Evolutionary conservation across 2,329 filamentous ascomycete species (phyloP), one percentile per base, ranked within the genome.

Genomic region (Microcyclosporella mali): DNA sequence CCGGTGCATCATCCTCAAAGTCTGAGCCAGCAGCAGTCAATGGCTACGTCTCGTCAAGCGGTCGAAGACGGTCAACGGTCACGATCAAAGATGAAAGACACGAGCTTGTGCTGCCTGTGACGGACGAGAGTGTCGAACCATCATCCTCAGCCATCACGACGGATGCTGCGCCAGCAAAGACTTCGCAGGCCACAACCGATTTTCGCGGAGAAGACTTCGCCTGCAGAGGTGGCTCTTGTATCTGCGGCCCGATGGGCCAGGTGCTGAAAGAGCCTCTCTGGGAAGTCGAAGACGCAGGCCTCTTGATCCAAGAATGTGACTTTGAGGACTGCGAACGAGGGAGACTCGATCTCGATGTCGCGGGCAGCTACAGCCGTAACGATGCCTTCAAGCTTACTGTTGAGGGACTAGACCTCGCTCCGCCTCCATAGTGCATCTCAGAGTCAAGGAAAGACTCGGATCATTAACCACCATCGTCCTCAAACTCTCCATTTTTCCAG

Each of bases 321-420:
- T 83, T 95, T 57, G 85, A 94, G 36, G 88, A 95, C 53, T 95
- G 89, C 56, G 78, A 88, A 52, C 74, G 86, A 8, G 89, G 88
- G 0, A 71, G 87, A 40, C 63, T 95, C 51, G 88, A 95, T 62
- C 63, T 95, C 35, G 89, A 95, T 68, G 81, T 86, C 29, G 87
- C 80, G 2, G 89, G 89, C 0, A 88, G 84, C 59, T 95, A 94
- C 64, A 89, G 87, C 2, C 75, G 88, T 61, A 84, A 75, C 49
- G 81, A 82, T 59, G 70, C 75, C 12, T 82, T 82, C 58, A 71
- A 72, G 51, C 58, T 82, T 42, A 74, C 66, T 0, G 78, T 82
- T 2, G 72, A 79, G 39, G 79, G 78, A 0, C 53, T 82, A 53
- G 77, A 81, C 57, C 55, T 82, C 36, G 71, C 68, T 41, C 37